These are phyloP conservation scores for Corrigiola litoralis DNA, from an alignment of 179 eudicot genomes.

Conservation along the genomic window DNA sequence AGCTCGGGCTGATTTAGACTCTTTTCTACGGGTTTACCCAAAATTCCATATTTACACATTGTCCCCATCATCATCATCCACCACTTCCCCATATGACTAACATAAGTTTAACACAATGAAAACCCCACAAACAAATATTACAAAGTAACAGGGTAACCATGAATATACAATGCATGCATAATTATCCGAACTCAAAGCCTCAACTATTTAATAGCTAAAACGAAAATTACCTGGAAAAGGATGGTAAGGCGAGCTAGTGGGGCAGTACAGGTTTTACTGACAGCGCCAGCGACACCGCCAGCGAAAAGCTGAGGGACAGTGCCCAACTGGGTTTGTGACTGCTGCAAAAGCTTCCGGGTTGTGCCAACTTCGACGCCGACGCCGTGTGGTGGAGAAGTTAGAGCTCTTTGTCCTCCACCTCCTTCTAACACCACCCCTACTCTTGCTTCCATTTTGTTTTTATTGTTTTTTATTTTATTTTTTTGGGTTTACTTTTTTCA, in stretches of 20 bases:
- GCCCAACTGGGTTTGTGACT: conserved; percentile 44
- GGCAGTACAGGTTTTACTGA: conserved; percentile 70
- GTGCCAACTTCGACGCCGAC: conserved; percentile 45
- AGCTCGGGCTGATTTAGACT: too few relatives aligned
- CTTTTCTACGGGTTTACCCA: too few relatives aligned
- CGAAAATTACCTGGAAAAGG: conserved; percentile 56
- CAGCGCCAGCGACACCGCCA: conserved; percentile 78
- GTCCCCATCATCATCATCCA: too few relatives aligned
- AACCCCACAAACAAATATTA: too few relatives aligned
- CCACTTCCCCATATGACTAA: too few relatives aligned
- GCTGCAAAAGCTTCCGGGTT: conserved; percentile 40
- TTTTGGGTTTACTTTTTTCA: background rate
- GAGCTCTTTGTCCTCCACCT: conserved; percentile 10
- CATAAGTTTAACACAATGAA: too few relatives aligned
- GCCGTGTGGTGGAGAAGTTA: conserved; percentile 20
- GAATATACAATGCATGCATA: too few relatives aligned
- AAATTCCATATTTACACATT: too few relatives aligned
- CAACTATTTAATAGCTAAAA: background rate
- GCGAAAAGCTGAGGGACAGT: conserved; percentile 60
- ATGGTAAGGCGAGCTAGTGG: conserved; percentile 73
- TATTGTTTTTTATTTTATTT: too few relatives aligned
- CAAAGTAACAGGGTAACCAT: too few relatives aligned
- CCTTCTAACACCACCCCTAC: conserved; percentile 29
- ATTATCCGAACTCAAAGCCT: too few relatives aligned
- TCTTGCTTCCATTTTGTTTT: conserved; percentile 62